These are phyloP conservation scores for Elsinoe perseae DNA, from an alignment of 2,329 filamentous ascomycete species.

Conservation along the genomic window DNA sequence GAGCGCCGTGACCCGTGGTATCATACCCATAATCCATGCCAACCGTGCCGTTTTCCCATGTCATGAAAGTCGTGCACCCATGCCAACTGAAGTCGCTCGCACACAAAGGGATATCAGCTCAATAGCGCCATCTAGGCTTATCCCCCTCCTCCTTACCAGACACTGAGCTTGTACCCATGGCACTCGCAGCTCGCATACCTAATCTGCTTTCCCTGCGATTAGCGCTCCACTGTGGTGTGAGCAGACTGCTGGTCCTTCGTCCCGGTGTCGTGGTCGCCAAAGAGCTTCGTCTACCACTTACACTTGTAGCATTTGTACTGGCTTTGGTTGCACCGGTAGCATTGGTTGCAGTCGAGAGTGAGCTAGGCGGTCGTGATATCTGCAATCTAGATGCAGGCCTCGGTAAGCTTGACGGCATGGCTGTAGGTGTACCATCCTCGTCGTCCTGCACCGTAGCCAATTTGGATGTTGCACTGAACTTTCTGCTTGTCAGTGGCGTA, in stretches of 20 bases:
- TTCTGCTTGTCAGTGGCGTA: slow-evolving; percentile 11
- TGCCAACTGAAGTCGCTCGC: neutral
- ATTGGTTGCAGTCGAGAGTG: slow-evolving; percentile 5
- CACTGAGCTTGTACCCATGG: neutral
- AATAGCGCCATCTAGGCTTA: slow-evolving; percentile 9
- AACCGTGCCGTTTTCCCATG: neutral
- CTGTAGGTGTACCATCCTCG: neutral
- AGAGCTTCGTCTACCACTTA: slow-evolving; percentile 7
- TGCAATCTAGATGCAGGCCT: neutral
- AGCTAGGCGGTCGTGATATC: slow-evolving; percentile 5
- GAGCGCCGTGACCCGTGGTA: neutral
- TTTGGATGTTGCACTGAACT: neutral
- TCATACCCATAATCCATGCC: neutral
- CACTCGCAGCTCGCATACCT: neutral
- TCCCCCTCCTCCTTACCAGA: neutral
- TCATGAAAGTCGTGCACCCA: neutral
- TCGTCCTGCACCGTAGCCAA: slow-evolving; percentile 13
- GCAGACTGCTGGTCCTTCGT: slow-evolving; percentile 3
- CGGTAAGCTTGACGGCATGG: neutral
- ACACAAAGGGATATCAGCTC: neutral
- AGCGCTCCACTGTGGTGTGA: slow-evolving; percentile 9
- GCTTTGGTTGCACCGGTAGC: neutral
- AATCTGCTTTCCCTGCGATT: slow-evolving; percentile 5
- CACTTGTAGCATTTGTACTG: neutral
- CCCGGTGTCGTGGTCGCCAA: slow-evolving; percentile 6